phyloP scores from a whole-genome alignment of 2,329 filamentous ascomycete species.

The Pestalotiopsis sp. region DNA sequence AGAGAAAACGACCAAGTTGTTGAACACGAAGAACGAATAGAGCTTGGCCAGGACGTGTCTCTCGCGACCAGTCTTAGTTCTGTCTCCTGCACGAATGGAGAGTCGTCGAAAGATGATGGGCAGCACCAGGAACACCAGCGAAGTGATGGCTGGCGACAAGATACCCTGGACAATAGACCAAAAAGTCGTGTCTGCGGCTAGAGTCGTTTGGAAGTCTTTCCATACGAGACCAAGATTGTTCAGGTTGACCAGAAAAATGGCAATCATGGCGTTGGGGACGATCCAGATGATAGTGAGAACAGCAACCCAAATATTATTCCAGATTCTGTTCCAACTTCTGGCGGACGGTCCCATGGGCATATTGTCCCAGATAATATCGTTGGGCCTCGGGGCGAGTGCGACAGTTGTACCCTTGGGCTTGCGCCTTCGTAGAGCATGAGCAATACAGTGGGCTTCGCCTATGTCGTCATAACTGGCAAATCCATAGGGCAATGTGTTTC shows the following conservation, averaged over 20 bases:
- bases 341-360: slow-evolving; percentile 69
- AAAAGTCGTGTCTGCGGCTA: slow-evolving; percentile 62
- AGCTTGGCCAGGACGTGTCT: slow-evolving; percentile 87
- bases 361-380: slow-evolving; percentile 96
- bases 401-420: slow-evolving; percentile 78
- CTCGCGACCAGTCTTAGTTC: slow-evolving; percentile 89
- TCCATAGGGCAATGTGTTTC: slow-evolving; percentile 86
- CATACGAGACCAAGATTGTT: slow-evolving; percentile 78
- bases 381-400: slow-evolving; percentile 77
- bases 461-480: slow-evolving; percentile 94
- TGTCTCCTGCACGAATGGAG: slow-evolving; percentile 79
- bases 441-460: slow-evolving; percentile 82
- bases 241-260: slow-evolving; percentile 88
- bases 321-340: slow-evolving; percentile 70
- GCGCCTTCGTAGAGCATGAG: slow-evolving; percentile 78
- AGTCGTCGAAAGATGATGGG: slow-evolving; percentile 90
- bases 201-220: slow-evolving; percentile 67
- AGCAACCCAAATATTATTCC: slow-evolving; percentile 83
- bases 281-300: slow-evolving; percentile 84
- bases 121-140: slow-evolving; percentile 81
- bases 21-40: slow-evolving; percentile 96
- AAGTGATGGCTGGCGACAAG: slow-evolving; percentile 81
- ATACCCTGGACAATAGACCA: slow-evolving; percentile 96
- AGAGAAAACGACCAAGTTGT: slow-evolving; percentile 93
- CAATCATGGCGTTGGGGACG: slow-evolving; percentile 89